These are phyloP conservation scores for Phylloporus sp. DNA, from an alignment of 768 basidiomycete species.

Conservation along the genomic window DNA sequence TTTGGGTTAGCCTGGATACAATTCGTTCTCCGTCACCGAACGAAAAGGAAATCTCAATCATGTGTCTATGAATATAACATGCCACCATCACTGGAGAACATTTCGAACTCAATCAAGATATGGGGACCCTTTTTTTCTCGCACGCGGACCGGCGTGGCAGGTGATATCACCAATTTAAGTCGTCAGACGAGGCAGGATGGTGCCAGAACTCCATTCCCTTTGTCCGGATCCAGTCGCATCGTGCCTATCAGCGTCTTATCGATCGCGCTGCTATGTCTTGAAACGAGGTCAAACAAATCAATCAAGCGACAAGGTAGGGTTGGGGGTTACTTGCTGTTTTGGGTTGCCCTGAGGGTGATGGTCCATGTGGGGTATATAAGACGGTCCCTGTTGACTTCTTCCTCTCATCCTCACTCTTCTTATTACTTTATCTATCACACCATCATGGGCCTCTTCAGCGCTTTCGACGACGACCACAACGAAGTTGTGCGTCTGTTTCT, in stretches of 20 bases:
- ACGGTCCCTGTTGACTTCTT: not conserved
- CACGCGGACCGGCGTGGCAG: not conserved
- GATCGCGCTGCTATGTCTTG: constrained; percentile 11
- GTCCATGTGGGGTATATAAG: constrained; percentile 22
- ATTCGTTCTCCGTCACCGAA: not conserved
- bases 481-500: constrained; percentile 5
- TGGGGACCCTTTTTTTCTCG: not conserved
- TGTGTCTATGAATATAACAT: not conserved
- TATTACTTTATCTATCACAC: not conserved
- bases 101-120: not conserved
- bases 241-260: constrained; percentile 20
- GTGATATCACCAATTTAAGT: not conserved
- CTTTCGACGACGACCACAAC: not conserved
- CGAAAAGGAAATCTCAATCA: not conserved
- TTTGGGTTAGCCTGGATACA: not conserved
- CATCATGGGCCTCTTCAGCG: constrained; percentile 10
- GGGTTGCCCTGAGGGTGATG: constrained; percentile 15
- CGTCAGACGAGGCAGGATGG: not conserved
- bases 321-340: constrained; percentile 1
- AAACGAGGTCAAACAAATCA: constrained; percentile 14
- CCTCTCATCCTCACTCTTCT: not conserved
- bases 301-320: not conserved
- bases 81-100: not conserved
- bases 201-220: not conserved
- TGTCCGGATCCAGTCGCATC: constrained; percentile 1